These are phyloP conservation scores for Rutstroemia sydowiana DNA, from an alignment of 2,329 filamentous ascomycete genomes.

Conservation along the genomic window DNA sequence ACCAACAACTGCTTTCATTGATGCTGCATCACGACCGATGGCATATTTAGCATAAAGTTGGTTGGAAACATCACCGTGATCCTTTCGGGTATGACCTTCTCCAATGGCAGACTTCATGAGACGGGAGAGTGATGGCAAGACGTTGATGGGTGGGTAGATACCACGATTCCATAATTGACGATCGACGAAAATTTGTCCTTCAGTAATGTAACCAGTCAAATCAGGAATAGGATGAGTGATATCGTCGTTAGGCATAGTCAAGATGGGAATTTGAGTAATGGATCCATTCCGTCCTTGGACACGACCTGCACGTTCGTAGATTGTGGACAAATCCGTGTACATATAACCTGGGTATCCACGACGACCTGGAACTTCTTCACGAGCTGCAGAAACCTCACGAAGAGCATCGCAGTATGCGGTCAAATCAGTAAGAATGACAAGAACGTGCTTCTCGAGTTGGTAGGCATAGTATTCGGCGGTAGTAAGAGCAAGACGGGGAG, in stretches of 20 bases:
- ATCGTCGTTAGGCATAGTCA: constrained; percentile 99
- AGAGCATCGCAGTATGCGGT: constrained; percentile 98
- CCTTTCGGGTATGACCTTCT: constrained; percentile 91
- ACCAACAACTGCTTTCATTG: constrained; percentile 99
- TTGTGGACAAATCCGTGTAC: constrained; percentile 99
- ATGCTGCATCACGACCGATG: constrained; percentile 94
- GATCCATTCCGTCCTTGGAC: constrained; percentile 94
- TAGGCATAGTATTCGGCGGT: constrained; percentile 99
- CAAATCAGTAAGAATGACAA: constrained; percentile 96
- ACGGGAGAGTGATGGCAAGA: constrained; percentile 93
- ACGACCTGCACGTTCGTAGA: constrained; percentile 98
- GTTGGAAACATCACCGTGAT: constrained; percentile 98
- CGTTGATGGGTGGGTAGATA: constrained; percentile 98
- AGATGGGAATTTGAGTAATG: constrained; percentile 96
- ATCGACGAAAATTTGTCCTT: constrained; percentile 97
- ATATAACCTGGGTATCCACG: constrained; percentile 99
- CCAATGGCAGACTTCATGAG: constrained; percentile 99
- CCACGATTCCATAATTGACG: constrained; percentile 91
- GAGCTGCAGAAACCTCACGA: constrained; percentile 93
- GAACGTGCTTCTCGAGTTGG: constrained; percentile 98
- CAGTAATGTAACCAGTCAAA: constrained; percentile 97
- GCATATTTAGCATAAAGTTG: constrained; percentile 99
- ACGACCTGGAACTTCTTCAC: constrained; percentile 97
- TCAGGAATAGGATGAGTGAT: constrained; percentile 99
- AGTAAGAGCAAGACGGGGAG: constrained; percentile 92